These are phyloP conservation scores for Inonotus obliquus DNA, from an alignment of 1,284 basidiomycete species.

Conservation along the genomic window DNA sequence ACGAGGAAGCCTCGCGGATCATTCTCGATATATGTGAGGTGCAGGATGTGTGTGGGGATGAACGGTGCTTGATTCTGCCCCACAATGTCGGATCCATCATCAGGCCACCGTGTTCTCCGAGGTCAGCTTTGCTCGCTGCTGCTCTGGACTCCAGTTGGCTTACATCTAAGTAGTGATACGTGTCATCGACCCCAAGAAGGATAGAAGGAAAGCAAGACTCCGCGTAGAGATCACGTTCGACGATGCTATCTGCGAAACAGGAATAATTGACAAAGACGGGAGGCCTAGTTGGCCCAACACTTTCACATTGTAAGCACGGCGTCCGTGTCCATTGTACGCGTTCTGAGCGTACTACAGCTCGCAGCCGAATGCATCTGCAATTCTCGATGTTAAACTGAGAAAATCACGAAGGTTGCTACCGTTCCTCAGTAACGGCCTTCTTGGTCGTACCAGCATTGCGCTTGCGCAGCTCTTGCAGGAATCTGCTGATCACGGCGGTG, in stretches of 20 bases:
- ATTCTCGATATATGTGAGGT: too few relatives aligned
- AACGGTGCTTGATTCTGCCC: too few relatives aligned
- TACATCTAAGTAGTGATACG: not conserved
- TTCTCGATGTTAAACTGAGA: not conserved
- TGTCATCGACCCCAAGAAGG: not conserved
- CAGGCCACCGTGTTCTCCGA: too few relatives aligned
- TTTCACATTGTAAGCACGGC: not conserved
- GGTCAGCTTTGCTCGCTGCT: too few relatives aligned
- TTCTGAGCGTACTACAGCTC: not conserved
- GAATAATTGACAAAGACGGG: not conserved
- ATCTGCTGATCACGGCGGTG: not conserved
- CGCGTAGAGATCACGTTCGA: not conserved
- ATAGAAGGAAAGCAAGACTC: not conserved
- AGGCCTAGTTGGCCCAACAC: not conserved
- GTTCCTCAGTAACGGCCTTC: not conserved
- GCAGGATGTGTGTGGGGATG: too few relatives aligned
- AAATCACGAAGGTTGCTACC: not conserved
- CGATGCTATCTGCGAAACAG: not conserved
- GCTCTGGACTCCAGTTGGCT: too few relatives aligned
- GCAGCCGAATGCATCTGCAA: not conserved
- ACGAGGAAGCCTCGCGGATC: too few relatives aligned
- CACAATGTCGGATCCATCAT: too few relatives aligned
- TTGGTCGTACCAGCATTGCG: not conserved
- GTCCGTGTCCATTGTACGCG: not conserved
- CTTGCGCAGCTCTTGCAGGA: not conserved